phyloP scores from a whole-genome alignment of 2,329 filamentous ascomycete genomes.

The Colletotrichum sojae region DNA sequence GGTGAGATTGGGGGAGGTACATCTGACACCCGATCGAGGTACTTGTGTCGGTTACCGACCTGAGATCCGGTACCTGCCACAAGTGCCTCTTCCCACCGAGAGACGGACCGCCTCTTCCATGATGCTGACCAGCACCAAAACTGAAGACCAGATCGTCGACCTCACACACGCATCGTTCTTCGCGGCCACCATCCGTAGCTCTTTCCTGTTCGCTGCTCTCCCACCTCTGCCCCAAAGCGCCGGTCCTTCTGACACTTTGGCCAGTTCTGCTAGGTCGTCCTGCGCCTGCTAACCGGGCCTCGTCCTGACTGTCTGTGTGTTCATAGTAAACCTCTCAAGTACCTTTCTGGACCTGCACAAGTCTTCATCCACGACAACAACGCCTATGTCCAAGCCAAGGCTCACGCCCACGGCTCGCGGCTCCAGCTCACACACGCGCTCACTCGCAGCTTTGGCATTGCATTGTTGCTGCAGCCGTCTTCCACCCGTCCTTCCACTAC shows the following conservation, averaged over 20 bases:
- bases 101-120: constrained; percentile 22
- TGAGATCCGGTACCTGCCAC: constrained; percentile 11
- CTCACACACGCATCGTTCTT: constrained; percentile 22
- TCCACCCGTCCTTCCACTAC: constrained; percentile 6
- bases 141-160: constrained; percentile 17
- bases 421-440: too few relatives aligned
- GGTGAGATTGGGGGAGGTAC: constrained; percentile 9
- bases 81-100: constrained; percentile 21
- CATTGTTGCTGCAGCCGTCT: constrained; percentile 5
- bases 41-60: constrained; percentile 23
- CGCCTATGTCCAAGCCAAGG: background rate
- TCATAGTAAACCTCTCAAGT: background rate
- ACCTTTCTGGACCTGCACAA: background rate
- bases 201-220: too few relatives aligned
- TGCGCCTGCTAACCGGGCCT: background rate
- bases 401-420: constrained; percentile 1
- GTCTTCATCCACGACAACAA: constrained; percentile 1
- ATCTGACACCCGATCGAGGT: constrained; percentile 12
- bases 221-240: background rate
- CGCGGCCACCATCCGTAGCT: constrained; percentile 16
- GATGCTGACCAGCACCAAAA: background rate
- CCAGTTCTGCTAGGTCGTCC: background rate
- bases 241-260: background rate
- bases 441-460: constrained; percentile 16
- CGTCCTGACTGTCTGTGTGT: background rate